Base-by-base conservation (phyloP, 2,329 filamentous ascomycete species). In the Colletotrichum limetticola region DNA sequence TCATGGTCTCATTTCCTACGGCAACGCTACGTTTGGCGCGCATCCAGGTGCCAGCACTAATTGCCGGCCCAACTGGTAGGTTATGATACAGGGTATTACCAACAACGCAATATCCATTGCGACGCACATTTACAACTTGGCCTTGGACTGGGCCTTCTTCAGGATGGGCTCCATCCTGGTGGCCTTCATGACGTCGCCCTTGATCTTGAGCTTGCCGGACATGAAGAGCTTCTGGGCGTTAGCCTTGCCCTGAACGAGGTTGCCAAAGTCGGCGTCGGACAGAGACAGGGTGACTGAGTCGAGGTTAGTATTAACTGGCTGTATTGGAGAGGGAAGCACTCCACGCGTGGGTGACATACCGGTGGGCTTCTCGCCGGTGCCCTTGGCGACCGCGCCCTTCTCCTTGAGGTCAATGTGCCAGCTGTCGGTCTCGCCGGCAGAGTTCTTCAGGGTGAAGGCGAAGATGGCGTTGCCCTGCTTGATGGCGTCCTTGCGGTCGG, bases 381-480 rank as follows among this genome's bases (percentile, higher is more conserved):
- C 97, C 81, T 93, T 93, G 78, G 90, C 93, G 55, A 98, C 95
- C 68, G 89, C 89, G 75, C 97, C 97, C 75, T 92, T 93, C 80
- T 97, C 90, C 89, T 98, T 98, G 75, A 99, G 91, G 83, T 99
- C 97, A 78, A 99, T 94, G 86, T 97, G 91, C 97, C 97, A 99
- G 85, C 91, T 93, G 79, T 94, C 91, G 72, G 91, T 92, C 83
- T 95, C 90, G 78, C 94, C 95, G 28, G 88, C 88, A 71, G 87
- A 84, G 89, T 99, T 99, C 89, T 97, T 98, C 77, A 99, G 87
- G 67, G 91, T 95, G 86, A 99, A 98, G 74, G 92, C 92, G 83
- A 97, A 98, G 82, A 98, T 87, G 74, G 93, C 95, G 79, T 93
- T 93, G 81, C 92, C 96, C 82, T 95, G 91, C 85, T 97, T 96